phyloP scores from a whole-genome alignment of 2,329 filamentous ascomycete species.

The Cladobotryum mycophilum region DNA sequence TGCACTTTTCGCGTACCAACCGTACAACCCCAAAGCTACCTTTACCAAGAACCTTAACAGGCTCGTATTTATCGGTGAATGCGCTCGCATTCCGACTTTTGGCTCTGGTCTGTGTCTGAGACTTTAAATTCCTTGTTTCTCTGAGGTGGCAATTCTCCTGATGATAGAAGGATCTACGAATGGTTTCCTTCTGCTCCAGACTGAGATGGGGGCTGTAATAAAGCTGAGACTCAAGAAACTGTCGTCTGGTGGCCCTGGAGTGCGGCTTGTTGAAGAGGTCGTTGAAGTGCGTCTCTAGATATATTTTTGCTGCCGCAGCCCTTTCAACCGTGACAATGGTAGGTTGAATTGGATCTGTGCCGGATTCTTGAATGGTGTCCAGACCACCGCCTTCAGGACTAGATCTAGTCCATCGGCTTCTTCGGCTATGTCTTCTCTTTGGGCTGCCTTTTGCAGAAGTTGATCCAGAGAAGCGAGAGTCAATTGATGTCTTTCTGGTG shows the following conservation, averaged over 20 bases:
- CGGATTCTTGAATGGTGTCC: constrained; percentile 30
- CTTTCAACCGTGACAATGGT: constrained; percentile 62
- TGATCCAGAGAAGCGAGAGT: constrained; percentile 22
- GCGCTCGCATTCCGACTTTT: constrained; percentile 9
- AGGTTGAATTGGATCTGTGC: constrained; percentile 21
- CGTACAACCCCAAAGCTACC: constrained; percentile 92
- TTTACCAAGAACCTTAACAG: constrained; percentile 77
- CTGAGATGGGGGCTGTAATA: constrained; percentile 47
- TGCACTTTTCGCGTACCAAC: constrained; percentile 64
- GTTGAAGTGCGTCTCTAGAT: constrained; percentile 79
- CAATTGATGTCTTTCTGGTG: constrained; percentile 29
- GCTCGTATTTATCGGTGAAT: constrained; percentile 54
- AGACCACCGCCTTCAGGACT: constrained; percentile 29
- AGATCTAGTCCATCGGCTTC: constrained; percentile 30
- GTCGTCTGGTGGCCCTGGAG: constrained; percentile 24
- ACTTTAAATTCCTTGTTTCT: constrained; percentile 63
- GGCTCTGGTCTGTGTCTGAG: constrained; percentile 37
- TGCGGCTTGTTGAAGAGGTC: constrained; percentile 49
- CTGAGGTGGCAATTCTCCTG: constrained; percentile 72
- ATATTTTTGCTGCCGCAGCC: constrained; percentile 75
- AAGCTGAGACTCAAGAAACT: constrained; percentile 44
- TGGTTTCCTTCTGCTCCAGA: constrained; percentile 46
- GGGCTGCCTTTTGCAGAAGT: constrained; percentile 16
- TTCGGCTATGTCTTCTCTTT: constrained; percentile 22
- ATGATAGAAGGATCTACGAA: constrained; percentile 52